These are phyloP conservation scores for Penicillium coffeae DNA, from an alignment of 495 filamentous ascomycete species.

Conservation along the genomic window DNA sequence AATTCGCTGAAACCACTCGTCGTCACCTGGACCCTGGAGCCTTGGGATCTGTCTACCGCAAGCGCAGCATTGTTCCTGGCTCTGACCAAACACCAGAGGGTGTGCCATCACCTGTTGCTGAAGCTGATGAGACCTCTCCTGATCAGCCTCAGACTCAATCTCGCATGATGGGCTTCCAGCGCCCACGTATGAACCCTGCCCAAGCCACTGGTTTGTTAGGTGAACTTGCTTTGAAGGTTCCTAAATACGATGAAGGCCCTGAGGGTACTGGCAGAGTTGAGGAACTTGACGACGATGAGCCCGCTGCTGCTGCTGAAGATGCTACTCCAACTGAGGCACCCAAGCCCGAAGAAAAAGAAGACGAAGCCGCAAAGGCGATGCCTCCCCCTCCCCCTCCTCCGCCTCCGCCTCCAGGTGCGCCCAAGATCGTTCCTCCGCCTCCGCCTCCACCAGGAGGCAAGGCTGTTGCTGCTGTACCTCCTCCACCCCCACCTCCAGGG, in stretches of 20 bases:
- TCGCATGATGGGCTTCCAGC: constrained; percentile 61
- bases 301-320: constrained; percentile 32
- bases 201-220: constrained; percentile 72
- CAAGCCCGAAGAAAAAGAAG: constrained; percentile 20
- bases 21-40: constrained; percentile 51
- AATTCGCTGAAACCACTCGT: constrained; percentile 50
- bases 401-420: constrained; percentile 15
- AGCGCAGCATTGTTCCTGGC: constrained; percentile 50
- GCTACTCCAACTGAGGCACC: constrained; percentile 20
- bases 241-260: constrained; percentile 61
- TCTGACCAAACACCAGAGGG: constrained; percentile 40
- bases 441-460: constrained; percentile 43
- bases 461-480: constrained; percentile 24
- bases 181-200: constrained; percentile 68
- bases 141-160: constrained; percentile 52
- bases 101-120: constrained; percentile 34
- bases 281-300: constrained; percentile 1
- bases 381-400: constrained; percentile 45
- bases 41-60: constrained; percentile 63
- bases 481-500: constrained; percentile 41
- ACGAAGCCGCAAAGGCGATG: constrained; percentile 27
- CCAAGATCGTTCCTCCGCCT: constrained; percentile 30
- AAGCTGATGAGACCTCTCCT: constrained; percentile 48
- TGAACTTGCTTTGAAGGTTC: constrained; percentile 78
- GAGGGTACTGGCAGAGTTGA: constrained; percentile 62